A percentile compares a stretch with the other conserved stretches of the same genome.
Conservation (phyloP, 2,329 filamentous ascomycete species). For the Verticillium nonalfalfae region DNA sequence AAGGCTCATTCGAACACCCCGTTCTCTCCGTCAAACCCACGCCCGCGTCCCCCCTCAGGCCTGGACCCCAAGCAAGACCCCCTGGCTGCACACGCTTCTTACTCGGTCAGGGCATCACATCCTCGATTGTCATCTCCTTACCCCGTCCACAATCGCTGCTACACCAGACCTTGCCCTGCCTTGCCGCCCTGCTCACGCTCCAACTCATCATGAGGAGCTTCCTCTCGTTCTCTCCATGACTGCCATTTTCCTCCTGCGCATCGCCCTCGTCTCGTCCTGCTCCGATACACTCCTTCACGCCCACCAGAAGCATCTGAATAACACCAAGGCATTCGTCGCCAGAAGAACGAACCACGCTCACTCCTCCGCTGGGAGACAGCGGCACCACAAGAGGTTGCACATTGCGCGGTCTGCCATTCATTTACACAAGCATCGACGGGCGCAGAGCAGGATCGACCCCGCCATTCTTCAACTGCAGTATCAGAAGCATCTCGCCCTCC, state of each 20-base stretch:
- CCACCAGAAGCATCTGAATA: conserved; percentile 30
- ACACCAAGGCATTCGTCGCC: conserved; percentile 34
- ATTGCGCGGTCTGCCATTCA: conserved; percentile 24
- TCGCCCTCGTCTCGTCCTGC: conserved; percentile 40
- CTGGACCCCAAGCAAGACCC: conserved; percentile 6
- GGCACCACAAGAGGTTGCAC: conserved; percentile 28
- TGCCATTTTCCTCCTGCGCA: conserved; percentile 34
- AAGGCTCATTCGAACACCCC: conserved; percentile 8
- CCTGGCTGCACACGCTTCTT: conserved; percentile 2
- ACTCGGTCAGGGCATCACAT: background rate
- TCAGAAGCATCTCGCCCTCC: conserved; percentile 1
- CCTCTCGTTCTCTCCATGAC: conserved; percentile 34
- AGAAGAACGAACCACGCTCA: conserved; percentile 28
- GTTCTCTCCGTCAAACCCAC: background rate
- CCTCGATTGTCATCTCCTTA: background rate
- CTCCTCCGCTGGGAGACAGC: conserved; percentile 27
- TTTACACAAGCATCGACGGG: conserved; percentile 26
- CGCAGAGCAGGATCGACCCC: conserved; percentile 13
- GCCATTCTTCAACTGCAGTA: background rate
- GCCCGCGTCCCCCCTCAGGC: conserved; percentile 5
- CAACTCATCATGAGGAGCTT: conserved; percentile 12
- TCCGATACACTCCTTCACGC: conserved; percentile 39
- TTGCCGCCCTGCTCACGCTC: background rate
- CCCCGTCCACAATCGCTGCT: background rate
- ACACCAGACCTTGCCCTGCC: background rate